Evolutionary conservation across 139 green algal species (phyloP), one percentile per base, ranked within the genome.

Genomic region (Ettlia oleoabundans): DNA sequence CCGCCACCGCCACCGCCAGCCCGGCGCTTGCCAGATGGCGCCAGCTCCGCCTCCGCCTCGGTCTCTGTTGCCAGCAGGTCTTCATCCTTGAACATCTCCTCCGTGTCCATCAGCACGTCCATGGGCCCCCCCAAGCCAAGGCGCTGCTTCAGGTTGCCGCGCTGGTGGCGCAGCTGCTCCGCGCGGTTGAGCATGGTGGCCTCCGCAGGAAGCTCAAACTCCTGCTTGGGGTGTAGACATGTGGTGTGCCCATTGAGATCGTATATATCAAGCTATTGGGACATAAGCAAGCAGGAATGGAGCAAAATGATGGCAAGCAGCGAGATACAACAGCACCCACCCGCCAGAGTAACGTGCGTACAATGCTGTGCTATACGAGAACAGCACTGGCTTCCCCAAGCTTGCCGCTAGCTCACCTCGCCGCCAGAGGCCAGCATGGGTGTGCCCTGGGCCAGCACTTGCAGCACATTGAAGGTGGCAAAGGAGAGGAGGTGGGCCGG

Each of bases 381-480:
- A 15, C 47, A 58, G 47, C 47, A 10, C 47, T 58, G 47, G 13
- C 15, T 10, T 10, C 47, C 13, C 13, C 47, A 58, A 10, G 47
- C 47, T 24, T 58, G 47, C 47, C n/a, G n/a, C n/a, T n/a, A n/a
- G n/a, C 70, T 3, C 66, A 95, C 94, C 90, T 97, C 86, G 0
- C 94, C 95, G 1, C 91, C 92, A 30, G 92, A 97, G 9, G 92
- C 92, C 26, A 97, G 83, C 62, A 98, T 85, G 33, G 88, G 90
- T 22, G 88, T 92, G 21, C 95, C 94, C 35, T 91, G 85, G 21
- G 91, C 82, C 62, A 98, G 77, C 6, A 98, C 89, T 4, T 80
- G 47, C 43, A 88, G 30, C 22, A 97, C 76, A 71, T 92, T 84
- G 75, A 98, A 95, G 40, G 53, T 71, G 18, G 76, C 58, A 30